Evolutionary conservation across 192 early-diverging fungal species (phyloP).

Genomic region (Thoreauomyces humboldtii): DNA sequence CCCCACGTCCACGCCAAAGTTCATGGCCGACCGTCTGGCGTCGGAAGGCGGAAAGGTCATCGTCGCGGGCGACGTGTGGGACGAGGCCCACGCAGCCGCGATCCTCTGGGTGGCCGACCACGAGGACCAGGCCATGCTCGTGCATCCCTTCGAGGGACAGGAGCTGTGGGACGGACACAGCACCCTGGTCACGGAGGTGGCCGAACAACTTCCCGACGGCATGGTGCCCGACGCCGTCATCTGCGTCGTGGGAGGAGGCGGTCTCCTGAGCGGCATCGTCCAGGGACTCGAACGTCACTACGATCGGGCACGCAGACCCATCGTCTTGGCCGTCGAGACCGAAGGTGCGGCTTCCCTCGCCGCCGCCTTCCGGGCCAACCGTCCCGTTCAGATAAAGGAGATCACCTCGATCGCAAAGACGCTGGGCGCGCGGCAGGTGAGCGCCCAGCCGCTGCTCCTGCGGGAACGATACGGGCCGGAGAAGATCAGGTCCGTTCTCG

Average conservation of each 20-base stretch:
- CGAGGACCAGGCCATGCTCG: conserved; percentile 16
- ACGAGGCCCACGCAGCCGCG: conserved; percentile 35
- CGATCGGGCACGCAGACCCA: not conserved
- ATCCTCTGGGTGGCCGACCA: not conserved
- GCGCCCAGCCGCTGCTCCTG: conserved; percentile 12
- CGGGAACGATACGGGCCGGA: conserved; percentile 14
- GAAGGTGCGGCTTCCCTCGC: conserved; percentile 26
- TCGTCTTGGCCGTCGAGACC: conserved; percentile 37
- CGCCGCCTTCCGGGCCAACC: not conserved
- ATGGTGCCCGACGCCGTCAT: conserved; percentile 34
- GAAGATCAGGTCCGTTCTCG: conserved; percentile 18
- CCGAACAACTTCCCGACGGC: conserved; percentile 9
- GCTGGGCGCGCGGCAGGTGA: conserved; percentile 31
- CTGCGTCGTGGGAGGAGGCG: conserved; percentile 41
- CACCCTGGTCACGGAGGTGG: conserved; percentile 31
- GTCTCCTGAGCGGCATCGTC: conserved; percentile 33
- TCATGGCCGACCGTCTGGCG: conserved; percentile 8
- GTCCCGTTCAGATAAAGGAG: not conserved
- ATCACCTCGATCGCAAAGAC: conserved; percentile 40
- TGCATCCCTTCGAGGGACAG: conserved; percentile 41
- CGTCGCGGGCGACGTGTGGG: conserved; percentile 35
- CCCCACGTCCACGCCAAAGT: conserved; percentile 23
- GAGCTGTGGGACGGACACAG: conserved; percentile 36
- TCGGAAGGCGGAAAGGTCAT: conserved; percentile 28
- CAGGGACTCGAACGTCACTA: conserved; percentile 19